These are phyloP conservation scores for Trypanosomatidae sp. DNA, from an alignment of 208 protist genomes.

Conservation along the genomic window DNA sequence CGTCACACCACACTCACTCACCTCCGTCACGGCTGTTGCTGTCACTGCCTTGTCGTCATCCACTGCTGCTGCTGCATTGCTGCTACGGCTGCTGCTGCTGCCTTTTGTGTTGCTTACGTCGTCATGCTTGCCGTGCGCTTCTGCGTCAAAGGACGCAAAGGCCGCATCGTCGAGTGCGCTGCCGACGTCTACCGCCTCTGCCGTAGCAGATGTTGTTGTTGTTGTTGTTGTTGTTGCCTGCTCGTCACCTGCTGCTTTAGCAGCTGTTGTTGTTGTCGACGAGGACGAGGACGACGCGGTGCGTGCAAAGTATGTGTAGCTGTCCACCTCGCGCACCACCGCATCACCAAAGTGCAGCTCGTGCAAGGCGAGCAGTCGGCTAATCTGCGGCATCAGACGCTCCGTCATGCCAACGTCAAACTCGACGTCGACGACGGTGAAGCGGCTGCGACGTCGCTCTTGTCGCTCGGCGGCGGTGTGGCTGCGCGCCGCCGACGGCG, in stretches of 20 bases:
- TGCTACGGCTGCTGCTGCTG: too few species aligned
- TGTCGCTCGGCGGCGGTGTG: too few species aligned
- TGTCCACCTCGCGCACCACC: conserved; percentile 59
- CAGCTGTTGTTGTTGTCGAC: neutral
- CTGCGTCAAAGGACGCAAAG: conserved; percentile 8
- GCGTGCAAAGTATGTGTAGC: conserved; percentile 23
- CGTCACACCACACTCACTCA: too few species aligned
- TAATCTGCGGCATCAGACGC: conserved; percentile 57
- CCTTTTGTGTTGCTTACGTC: too few species aligned
- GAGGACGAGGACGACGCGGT: neutral
- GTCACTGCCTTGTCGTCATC: too few species aligned
- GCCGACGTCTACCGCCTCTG: conserved; percentile 1
- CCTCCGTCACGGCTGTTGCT: too few species aligned
- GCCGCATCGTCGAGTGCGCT: conserved; percentile 1
- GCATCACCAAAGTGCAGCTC: conserved; percentile 78
- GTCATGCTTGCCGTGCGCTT: neutral
- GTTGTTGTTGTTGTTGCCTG: neutral
- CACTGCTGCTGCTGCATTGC: too few species aligned
- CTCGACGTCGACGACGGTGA: conserved; percentile 40
- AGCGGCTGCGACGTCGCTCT: conserved; percentile 64
- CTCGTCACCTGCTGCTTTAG: too few species aligned
- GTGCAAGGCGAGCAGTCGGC: conserved; percentile 52
- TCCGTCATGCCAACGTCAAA: conserved; percentile 70
- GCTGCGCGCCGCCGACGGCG: neutral
- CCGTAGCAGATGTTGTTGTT: neutral